Evolutionary conservation across 106 monocot species (phyloP), one percentile per base, ranked within the genome.

Genomic region (Dendrobium huoshanense): DNA sequence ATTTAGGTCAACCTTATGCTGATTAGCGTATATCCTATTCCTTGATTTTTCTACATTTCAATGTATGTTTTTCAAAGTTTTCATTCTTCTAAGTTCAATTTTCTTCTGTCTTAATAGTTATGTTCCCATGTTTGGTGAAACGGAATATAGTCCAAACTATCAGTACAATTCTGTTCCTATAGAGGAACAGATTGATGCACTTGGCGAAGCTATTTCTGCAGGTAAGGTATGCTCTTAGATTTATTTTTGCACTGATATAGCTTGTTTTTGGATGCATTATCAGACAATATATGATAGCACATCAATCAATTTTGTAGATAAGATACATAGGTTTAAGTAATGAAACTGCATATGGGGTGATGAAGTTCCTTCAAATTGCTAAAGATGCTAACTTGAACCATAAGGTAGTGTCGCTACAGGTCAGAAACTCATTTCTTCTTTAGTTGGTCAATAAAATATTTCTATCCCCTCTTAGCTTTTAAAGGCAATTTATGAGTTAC

Each of bases 41-140:
- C 2, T 27, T 22, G 7, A 48, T 33, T 15, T 64, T 49, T 75
- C 25, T 75, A 59, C 49, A 33, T 45, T 25, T 56, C 11, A 56
- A 9, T 29, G 74, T 18, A 24, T 40, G 24, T 74, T 4, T 48
- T 84, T 22, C 13, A 13, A 3, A 55, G 55, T 8, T 59, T 33
- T 48, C 41, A 37, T 76, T 49, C 44, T 13, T 51, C 33, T 42
- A 74, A 65, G 65, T 27, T 27, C 19, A 45, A 29, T 47, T 55
- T 55, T 74, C 1, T 55, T 51, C 51, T 43, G 41, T 59, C 29
- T 61, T 72, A 72, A n/a, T 77, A 96, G 96, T 13, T 96, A 96
- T 85, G 83, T 94, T 80, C 96, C 96, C n/a, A 96, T 94, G 96
- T 96, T 96, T 89, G 96, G 96, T 84, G 96, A 96, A 86, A 92